phyloP scores from a whole-genome alignment of 805 yeast species.

The Saccharomycopsis fibuligera region DNA sequence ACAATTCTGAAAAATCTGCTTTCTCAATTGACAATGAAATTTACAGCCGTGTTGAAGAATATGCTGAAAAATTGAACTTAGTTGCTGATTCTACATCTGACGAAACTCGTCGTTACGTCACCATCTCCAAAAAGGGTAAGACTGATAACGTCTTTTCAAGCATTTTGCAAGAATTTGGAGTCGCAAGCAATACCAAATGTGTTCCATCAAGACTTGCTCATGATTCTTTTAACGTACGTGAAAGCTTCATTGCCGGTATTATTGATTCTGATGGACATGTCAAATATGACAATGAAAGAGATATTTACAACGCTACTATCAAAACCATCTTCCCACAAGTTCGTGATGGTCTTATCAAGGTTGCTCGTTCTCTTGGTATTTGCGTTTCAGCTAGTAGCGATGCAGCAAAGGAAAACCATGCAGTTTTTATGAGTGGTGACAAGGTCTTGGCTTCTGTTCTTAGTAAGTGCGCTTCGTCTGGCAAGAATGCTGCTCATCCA shows the following conservation, averaged over 20 bases:
- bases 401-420: conserved; percentile 24
- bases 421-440: conserved; percentile 24
- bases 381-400: conserved; percentile 29
- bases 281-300: conserved; percentile 20
- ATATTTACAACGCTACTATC: conserved; percentile 27
- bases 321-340: conserved; percentile 30
- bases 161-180: conserved; percentile 24
- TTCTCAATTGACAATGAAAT: conserved; percentile 28
- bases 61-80: conserved; percentile 24
- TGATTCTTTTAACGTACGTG: conserved; percentile 37
- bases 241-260: conserved; percentile 39
- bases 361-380: conserved; percentile 41
- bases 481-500: conserved; percentile 20
- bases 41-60: conserved; percentile 25
- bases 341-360: conserved; percentile 31
- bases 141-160: conserved; percentile 29
- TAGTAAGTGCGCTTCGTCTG: conserved; percentile 24
- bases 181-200: conserved; percentile 25
- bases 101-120: too few species aligned
- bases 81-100: neutral
- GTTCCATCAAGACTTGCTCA: conserved; percentile 32
- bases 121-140: neutral
- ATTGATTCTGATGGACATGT: conserved; percentile 36
- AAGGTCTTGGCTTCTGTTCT: conserved; percentile 26
- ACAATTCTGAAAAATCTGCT: conserved; percentile 26